phyloP scores from a whole-genome alignment of 768 basidiomycete species.

The Postia placenta region DNA sequence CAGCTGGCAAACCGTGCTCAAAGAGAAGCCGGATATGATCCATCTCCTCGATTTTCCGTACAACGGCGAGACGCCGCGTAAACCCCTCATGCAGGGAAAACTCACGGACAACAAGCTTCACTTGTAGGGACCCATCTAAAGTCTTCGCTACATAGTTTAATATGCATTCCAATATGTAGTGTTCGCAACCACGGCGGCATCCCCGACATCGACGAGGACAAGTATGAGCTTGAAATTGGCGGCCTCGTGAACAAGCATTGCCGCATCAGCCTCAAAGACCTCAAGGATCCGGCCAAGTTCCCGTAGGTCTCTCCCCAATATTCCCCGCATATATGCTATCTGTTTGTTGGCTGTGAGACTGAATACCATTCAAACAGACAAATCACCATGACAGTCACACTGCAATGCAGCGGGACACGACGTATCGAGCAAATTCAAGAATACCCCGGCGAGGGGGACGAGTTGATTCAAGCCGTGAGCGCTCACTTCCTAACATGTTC shows the following conservation, averaged over 20 bases:
- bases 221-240: slow-evolving; percentile 43
- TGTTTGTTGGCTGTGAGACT: neutral
- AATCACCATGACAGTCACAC: slow-evolving; percentile 42
- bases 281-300: slow-evolving; percentile 40
- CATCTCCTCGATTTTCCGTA: slow-evolving; percentile 52
- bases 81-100: slow-evolving; percentile 37
- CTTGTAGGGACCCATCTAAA: slow-evolving; percentile 32
- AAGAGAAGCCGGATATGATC: slow-evolving; percentile 45
- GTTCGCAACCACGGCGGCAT: slow-evolving; percentile 51
- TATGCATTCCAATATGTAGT: slow-evolving; percentile 19
- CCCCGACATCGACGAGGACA: slow-evolving; percentile 42
- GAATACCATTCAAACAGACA: slow-evolving; percentile 28
- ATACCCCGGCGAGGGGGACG: slow-evolving; percentile 51
- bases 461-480: slow-evolving; percentile 28
- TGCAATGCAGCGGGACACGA: slow-evolving; percentile 50
- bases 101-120: slow-evolving; percentile 44
- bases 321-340: neutral
- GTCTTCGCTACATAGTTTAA: neutral
- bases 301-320: slow-evolving; percentile 28
- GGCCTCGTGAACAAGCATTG: slow-evolving; percentile 43
- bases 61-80: slow-evolving; percentile 44
- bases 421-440: slow-evolving; percentile 45
- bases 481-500: neutral
- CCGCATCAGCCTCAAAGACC: slow-evolving; percentile 39
- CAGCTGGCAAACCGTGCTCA: slow-evolving; percentile 46